A percentile compares a stretch with the other conserved stretches of the same genome.
These are phyloP conservation scores for Penicillium salamii DNA, from an alignment of 495 filamentous ascomycete species.

Conservation along the genomic window DNA sequence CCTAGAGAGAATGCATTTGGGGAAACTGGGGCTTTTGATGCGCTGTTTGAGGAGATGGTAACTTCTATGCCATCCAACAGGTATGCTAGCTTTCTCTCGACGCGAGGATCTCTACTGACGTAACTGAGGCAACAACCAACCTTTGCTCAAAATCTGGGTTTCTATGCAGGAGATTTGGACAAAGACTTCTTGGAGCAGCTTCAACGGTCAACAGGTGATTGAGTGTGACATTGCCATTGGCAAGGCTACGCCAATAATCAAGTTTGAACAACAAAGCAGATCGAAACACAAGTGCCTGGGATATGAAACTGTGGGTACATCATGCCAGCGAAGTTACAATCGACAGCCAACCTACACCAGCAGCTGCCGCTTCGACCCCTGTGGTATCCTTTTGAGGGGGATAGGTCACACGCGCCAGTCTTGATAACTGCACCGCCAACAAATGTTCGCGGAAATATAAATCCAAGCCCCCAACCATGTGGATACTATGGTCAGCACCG, in stretches of 20 bases:
- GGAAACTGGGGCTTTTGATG: conserved; percentile 15
- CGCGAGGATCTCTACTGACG: not conserved
- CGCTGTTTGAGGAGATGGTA: conserved; percentile 24
- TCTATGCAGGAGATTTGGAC: conserved; percentile 24
- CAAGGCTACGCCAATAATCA: too few relatives aligned
- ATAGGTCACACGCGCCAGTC: conserved; percentile 12
- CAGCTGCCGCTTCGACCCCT: conserved; percentile 10
- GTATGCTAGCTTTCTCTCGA: not conserved
- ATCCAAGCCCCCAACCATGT: conserved; percentile 16
- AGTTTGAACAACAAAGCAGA: too few relatives aligned
- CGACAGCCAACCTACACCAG: not conserved
- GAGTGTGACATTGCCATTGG: not conserved
- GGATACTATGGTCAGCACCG: conserved; percentile 13
- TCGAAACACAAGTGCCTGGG: too few relatives aligned
- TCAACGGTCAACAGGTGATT: conserved; percentile 4
- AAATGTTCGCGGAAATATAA: conserved; percentile 20
- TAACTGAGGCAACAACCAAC: conserved; percentile 15
- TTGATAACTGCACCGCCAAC: conserved; percentile 16
- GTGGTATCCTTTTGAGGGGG: conserved; percentile 17
- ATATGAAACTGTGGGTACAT: too few relatives aligned
- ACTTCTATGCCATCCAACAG: conserved; percentile 14
- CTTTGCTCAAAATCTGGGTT: conserved; percentile 29
- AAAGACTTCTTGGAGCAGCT: conserved; percentile 24
- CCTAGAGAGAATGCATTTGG: not conserved
- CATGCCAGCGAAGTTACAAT: not conserved